Base-by-base conservation (phyloP, 352 stramenopile genomes). In the Phytophthora syringae region DNA sequence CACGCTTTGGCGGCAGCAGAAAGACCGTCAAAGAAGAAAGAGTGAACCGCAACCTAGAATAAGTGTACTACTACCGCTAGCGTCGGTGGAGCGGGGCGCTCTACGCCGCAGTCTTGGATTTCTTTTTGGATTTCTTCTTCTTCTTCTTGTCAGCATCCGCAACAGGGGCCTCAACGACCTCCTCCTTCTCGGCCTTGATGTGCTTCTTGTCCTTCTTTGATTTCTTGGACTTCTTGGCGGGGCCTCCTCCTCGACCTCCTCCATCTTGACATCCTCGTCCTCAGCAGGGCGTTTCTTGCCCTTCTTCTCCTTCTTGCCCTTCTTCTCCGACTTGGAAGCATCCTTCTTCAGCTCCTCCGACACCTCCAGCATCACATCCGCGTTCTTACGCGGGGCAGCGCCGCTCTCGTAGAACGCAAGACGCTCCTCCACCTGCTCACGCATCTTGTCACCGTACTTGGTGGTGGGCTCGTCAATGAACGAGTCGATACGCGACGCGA, bases 341-440 rank as follows among this genome's bases (percentile, higher is more conserved):
- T 40, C 71, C 52, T 81, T 73, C 82, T 94, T 93, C 5, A 99
- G 81, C 72, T 98, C 78, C 16, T 90, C 80, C 57, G 91, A 95
- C 22, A 99, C 97, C 67, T 98, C 90, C 62, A 89, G 77, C 98
- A 99, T 99, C 25, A 99, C 97, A 77, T 99, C 98, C 40, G 99
- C 86, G 75, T 99, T 99, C 82, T 99, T 99, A 65, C 97, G 86
- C 28, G 97, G 98, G 21, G 98, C 94, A 20, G 94, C 94, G 48
- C 98, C 98, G 51, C 94, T 99, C 76, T 99, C 98, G 82, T 99
- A 99, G 74, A 99, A 99, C 50, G 96, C 93, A 11, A 99, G 91
- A 59, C 98, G 93, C 77, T 99, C 97, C 74, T 99, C 98, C 11
- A 99, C 98, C 86, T 99, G 98, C 67, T 99, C 96, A 50, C 96